These are phyloP conservation scores for Botrytis galanthina DNA, from an alignment of 2,329 filamentous ascomycete genomes.

Conservation along the genomic window DNA sequence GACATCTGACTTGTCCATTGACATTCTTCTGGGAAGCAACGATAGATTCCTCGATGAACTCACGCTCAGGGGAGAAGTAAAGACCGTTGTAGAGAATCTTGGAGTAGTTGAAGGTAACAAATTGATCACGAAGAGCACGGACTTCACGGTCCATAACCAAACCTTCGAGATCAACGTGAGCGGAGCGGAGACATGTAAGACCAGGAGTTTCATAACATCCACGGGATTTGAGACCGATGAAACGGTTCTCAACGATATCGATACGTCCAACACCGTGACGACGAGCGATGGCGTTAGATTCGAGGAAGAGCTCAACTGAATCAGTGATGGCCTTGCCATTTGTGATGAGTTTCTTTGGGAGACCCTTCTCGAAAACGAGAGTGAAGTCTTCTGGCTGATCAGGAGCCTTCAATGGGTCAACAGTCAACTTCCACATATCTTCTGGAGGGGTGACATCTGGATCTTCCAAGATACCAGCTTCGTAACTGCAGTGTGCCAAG, in stretches of 20 bases:
- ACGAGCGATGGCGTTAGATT: constrained; percentile 68
- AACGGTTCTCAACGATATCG: constrained; percentile 80
- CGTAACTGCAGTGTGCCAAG: constrained; percentile 74
- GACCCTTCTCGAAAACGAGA: constrained; percentile 69
- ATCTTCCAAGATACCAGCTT: constrained; percentile 73
- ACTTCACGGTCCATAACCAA: constrained; percentile 68
- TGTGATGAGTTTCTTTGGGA: constrained; percentile 65
- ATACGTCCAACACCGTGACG: constrained; percentile 74
- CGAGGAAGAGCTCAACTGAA: constrained; percentile 68
- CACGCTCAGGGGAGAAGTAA: constrained; percentile 67
- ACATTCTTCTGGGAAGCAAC: constrained; percentile 58
- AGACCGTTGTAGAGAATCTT: constrained; percentile 60
- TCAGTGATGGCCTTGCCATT: constrained; percentile 63
- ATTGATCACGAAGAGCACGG: constrained; percentile 67
- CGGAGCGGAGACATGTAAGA: constrained; percentile 37
- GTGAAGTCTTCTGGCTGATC: constrained; percentile 70
- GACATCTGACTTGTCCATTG: constrained; percentile 60
- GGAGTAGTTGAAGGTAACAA: constrained; percentile 63
- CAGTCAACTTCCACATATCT: constrained; percentile 78
- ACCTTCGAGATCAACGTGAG: constrained; percentile 58
- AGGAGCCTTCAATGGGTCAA: constrained; percentile 67
- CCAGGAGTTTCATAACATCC: constrained; percentile 68
- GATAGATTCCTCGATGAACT: constrained; percentile 67
- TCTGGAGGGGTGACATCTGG: constrained; percentile 62
- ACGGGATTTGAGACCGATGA: constrained; percentile 75